These are phyloP conservation scores for Dioscorea zingiberensis DNA, from an alignment of 106 monocot genomes.

Conservation along the genomic window DNA sequence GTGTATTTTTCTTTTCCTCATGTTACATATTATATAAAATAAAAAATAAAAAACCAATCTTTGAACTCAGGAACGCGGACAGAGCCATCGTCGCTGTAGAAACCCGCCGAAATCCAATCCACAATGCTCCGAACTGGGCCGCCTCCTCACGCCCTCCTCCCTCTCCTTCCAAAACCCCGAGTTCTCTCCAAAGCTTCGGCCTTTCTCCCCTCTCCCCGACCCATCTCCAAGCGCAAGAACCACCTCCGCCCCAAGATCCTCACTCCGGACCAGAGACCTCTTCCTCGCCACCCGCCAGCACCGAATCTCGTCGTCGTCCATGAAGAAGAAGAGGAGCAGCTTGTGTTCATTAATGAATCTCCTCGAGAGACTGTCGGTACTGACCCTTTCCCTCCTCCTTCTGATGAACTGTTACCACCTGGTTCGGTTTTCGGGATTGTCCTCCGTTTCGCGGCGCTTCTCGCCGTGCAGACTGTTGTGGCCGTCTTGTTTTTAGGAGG, in stretches of 20 bases:
- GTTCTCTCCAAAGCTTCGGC: neutral
- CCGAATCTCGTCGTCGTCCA: neutral
- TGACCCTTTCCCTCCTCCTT: neutral
- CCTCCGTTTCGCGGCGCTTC: slow-evolving; percentile 16
- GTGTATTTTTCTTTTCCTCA: too few species aligned
- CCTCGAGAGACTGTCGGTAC: too few species aligned
- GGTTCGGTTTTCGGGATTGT: slow-evolving; percentile 15
- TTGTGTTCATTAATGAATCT: neutral
- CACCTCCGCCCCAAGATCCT: slow-evolving; percentile 40
- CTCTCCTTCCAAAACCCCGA: neutral
- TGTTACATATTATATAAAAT: too few species aligned
- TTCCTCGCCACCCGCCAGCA: too few species aligned
- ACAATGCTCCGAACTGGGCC: neutral
- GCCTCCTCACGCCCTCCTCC: neutral
- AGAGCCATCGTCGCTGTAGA: too few species aligned
- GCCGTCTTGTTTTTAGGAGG: slow-evolving; percentile 34
- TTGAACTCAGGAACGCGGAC: too few species aligned
- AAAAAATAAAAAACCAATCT: too few species aligned
- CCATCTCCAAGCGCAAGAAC: slow-evolving; percentile 24
- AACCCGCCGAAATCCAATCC: too few species aligned
- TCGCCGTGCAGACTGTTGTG: slow-evolving; percentile 25
- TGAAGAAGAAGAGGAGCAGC: neutral
- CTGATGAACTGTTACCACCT: neutral
- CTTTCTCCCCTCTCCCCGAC: slow-evolving; percentile 14
- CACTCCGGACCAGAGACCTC: too few species aligned